Conservation (phyloP, 2,329 filamentous ascomycete species). For the Paracoccidioides lutzii region DNA sequence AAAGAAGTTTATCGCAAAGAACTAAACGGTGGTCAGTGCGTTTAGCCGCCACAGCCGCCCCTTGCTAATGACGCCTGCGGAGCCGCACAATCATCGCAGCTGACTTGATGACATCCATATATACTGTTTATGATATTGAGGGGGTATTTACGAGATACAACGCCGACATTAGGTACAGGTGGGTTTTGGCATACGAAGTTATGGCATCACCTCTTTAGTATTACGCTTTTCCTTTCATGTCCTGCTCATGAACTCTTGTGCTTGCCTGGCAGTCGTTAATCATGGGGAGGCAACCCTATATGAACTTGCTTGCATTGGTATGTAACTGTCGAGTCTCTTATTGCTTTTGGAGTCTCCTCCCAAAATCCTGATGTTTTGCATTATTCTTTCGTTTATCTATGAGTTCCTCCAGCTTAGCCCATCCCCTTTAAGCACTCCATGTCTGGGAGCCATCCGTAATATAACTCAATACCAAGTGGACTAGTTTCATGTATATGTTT, state of each 20-base stretch:
- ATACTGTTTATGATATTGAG: neutral
- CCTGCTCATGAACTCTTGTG: neutral
- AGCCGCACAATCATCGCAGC: neutral
- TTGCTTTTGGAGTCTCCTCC: neutral
- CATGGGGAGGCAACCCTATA: constrained; percentile 35
- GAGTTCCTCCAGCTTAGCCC: neutral
- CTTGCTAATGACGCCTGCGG: neutral
- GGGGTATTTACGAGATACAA: neutral
- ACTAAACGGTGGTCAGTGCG: constrained; percentile 23
- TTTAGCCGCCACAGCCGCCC: constrained; percentile 12
- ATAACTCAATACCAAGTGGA: too few relatives aligned
- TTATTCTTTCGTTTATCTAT: neutral
- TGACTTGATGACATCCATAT: neutral
- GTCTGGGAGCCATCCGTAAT: neutral
- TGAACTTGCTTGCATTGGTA: constrained; percentile 36
- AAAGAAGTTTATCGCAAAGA: constrained; percentile 10
- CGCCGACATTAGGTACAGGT: neutral
- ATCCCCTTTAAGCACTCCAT: neutral
- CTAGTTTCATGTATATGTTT: neutral
- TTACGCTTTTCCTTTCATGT: neutral
- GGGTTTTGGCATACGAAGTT: neutral
- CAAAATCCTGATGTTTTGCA: neutral
- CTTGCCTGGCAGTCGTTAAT: constrained; percentile 1
- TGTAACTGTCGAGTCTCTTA: constrained; percentile 10
- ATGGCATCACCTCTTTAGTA: neutral